A percentile compares a stretch with the other conserved stretches of the same genome.
Conservation (phyloP, 1,139 yeast species). For the Nakaseomyces bracarensis region DNA sequence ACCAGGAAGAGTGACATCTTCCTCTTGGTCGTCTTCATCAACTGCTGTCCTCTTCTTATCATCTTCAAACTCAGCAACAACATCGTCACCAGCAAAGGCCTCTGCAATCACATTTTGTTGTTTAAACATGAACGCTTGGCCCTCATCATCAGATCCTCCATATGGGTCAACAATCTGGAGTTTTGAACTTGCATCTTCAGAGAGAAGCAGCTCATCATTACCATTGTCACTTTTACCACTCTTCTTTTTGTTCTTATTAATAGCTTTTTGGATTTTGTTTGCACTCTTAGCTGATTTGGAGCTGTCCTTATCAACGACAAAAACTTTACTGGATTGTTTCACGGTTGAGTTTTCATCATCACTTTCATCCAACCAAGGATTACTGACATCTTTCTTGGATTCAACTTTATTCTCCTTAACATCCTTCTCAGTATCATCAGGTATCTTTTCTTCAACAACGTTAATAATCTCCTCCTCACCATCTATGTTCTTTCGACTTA, state of each 20-base stretch:
- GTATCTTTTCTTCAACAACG: slow-evolving; percentile 8
- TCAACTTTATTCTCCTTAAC: slow-evolving; percentile 7
- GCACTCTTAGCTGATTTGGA: slow-evolving; percentile 41
- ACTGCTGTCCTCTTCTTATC: slow-evolving; percentile 61
- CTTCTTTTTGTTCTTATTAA: slow-evolving; percentile 27
- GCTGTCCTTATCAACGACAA: slow-evolving; percentile 50
- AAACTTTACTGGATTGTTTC: slow-evolving; percentile 47
- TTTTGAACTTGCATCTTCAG: slow-evolving; percentile 23
- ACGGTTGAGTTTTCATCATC: slow-evolving; percentile 26
- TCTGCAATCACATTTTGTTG: slow-evolving; percentile 78
- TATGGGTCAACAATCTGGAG: slow-evolving; percentile 41
- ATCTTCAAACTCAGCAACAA: slow-evolving; percentile 63
- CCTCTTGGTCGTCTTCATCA: slow-evolving; percentile 83
- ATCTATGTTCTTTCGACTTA: slow-evolving; percentile 19
- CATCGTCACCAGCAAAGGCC: slow-evolving; percentile 97
- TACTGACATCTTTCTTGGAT: slow-evolving; percentile 34
- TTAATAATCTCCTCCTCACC: slow-evolving; percentile 9
- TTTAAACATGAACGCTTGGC: slow-evolving; percentile 43
- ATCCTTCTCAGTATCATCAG: slow-evolving; percentile 10
- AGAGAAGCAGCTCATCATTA: slow-evolving; percentile 25
- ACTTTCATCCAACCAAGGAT: slow-evolving; percentile 63
- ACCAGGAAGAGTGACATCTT: slow-evolving; percentile 83
- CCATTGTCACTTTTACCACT: slow-evolving; percentile 10
- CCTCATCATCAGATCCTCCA: slow-evolving; percentile 36
- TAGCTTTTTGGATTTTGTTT: slow-evolving; percentile 43